Evolutionary conservation across 352 stramenopile genomes (phyloP), one percentile per base, ranked within the genome.

Genomic region (Phytopythium helicoides): DNA sequence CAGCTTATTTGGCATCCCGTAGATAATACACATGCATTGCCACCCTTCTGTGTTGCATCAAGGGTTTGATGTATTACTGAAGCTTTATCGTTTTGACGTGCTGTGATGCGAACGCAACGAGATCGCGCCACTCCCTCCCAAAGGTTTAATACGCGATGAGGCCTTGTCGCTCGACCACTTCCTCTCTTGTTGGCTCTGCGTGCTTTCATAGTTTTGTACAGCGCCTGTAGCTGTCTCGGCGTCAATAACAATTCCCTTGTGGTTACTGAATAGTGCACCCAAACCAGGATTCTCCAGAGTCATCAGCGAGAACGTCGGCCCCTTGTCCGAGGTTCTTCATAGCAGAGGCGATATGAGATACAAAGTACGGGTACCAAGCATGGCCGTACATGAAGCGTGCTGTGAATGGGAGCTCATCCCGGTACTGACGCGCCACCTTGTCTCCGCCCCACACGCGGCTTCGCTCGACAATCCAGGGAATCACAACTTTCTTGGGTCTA

Each of bases 391-490:
- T 50, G 64, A 92, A 89, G 38, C 81, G 70, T 9, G 76, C 75
- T 0, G 76, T 84, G 47, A 92, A 89, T 37, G 81, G 72, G 15
- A 92, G 67, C 35, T 92, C 79, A 45, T 87, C 79, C 53, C 76
- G 82, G 58, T 86, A 87, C 33, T 70, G 71, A 42, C 77, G 71
- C 36, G 77, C 76, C 11, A 79, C 68, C 31, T 84, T 73, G 31
- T 58, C 60, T 40, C 73, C 79, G 36, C 83, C 81, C 83, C 81
- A 92, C 6, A 90, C 58, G 25, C 80, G 77, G 54, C 68, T 83
- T 15, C 81, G 73, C 47, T 93, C 83, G 18, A 92, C 78, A 23
- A 93, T 92, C 83, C 83, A 93, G 8, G 81, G 81, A 11, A 93
- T 73, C 45, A 92, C 79, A 6, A 92, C 64, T 11, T 66, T 64